Conservation (phyloP, 2,329 filamentous ascomycete species). For the Coniochaeta sp. region DNA sequence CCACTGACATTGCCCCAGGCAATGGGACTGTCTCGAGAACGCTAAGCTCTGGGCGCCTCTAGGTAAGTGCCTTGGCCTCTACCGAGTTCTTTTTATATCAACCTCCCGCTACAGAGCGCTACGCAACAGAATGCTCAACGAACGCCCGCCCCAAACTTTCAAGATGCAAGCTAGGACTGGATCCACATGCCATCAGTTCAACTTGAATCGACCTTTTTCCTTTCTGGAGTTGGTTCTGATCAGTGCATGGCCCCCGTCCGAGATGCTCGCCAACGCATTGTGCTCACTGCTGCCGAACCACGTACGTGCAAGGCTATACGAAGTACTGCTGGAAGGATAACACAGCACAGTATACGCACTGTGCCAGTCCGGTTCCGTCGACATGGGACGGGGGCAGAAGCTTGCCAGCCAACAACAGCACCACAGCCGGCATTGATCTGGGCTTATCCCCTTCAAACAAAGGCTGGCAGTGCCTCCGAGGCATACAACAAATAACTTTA, state of each 20-base stretch:
- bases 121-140: neutral
- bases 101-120: neutral
- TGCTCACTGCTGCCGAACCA: neutral
- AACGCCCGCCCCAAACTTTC: neutral
- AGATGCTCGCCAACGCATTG: neutral
- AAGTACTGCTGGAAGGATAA: neutral
- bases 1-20: too few relatives aligned
- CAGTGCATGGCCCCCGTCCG: neutral
- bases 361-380: neutral
- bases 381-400: neutral
- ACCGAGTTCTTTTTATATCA: neutral
- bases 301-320: neutral
- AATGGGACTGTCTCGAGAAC: too few relatives aligned
- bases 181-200: neutral
- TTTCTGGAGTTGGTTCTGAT: neutral
- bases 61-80: neutral
- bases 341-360: neutral
- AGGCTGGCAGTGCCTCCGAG: neutral
- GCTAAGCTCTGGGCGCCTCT: neutral
- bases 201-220: too few relatives aligned
- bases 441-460: neutral
- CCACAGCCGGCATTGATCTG: neutral
- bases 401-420: neutral
- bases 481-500: neutral
- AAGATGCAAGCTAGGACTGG: neutral